Evolutionary conservation across 352 stramenopile genomes (phyloP), one percentile per base, ranked within the genome.

Genomic region (Pythium chondricola): DNA sequence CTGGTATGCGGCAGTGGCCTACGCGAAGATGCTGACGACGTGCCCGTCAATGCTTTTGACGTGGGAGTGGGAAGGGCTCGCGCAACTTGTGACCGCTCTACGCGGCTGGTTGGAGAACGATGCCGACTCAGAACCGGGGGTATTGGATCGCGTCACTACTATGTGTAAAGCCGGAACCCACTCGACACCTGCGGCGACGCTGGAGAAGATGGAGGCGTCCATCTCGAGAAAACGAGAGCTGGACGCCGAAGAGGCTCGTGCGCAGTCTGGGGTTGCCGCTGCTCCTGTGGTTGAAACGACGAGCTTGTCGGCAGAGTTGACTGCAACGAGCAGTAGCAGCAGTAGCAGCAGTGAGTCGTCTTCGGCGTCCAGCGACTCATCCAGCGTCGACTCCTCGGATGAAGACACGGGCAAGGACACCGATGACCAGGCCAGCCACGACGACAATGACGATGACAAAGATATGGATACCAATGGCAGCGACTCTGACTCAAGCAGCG

Each of bases 1-100:
- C 27, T 80, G 69, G 69, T 72, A 71, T 44, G 61, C 65, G 1
- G 66, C 52, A 6, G 58, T 42, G 13, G 48, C 52, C 38, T 74
- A 74, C 41, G 54, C 51, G 20, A 54, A 48, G 38, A 56, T 51
- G 27, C 24, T 71, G 7, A 35, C 32, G 26, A 63, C 31, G 24
- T 61, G 43, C 40, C 52, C 44, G 29, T 52, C 27, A n/a, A 25
- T 50, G 17, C 22, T 68, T 18, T 63, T 31, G 17, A 61, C 46
- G 36, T 71, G 51, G 51, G 65, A 74, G 24, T 45, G 39, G 39
- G 36, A 41, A 5, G 47, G 59, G 1, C 39, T 71, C 17, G 21
- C 31, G 8, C 38, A 48, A n/a, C 43, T 74, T 5, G 33, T 69
- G 6, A 27, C 43, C 3, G 52, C 36, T 17, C 41, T 71, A 7